phyloP scores from a whole-genome alignment of 2,329 filamentous ascomycete species.

The Anthostomella pinea region DNA sequence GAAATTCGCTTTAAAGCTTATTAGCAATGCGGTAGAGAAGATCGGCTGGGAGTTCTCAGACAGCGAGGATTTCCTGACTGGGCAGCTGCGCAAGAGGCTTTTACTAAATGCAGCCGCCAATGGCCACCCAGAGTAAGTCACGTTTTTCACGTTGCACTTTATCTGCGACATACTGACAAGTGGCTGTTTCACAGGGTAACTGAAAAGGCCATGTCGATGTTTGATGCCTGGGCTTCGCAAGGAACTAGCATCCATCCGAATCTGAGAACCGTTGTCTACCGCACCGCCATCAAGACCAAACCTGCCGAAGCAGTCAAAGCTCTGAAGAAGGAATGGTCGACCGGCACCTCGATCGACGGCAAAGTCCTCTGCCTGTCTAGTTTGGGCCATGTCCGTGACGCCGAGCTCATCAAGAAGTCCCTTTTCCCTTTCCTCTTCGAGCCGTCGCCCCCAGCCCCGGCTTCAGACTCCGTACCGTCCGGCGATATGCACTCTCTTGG shows the following conservation, averaged over 20 bases:
- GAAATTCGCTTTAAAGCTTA: conserved; percentile 74
- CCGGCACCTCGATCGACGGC: conserved; percentile 81
- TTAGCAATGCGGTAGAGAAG: conserved; percentile 70
- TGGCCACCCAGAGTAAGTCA: conserved; percentile 68
- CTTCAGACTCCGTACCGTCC: conserved; percentile 66
- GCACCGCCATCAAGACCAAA: conserved; percentile 68
- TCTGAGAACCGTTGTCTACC: conserved; percentile 77
- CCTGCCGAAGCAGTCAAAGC: conserved; percentile 67
- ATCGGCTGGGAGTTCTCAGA: conserved; percentile 83
- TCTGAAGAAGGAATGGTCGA: conserved; percentile 81
- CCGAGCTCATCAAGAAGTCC: conserved; percentile 62
- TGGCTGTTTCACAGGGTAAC: conserved; percentile 49
- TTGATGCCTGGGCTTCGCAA: conserved; percentile 73
- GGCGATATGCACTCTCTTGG: conserved; percentile 86
- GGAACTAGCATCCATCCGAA: conserved; percentile 73
- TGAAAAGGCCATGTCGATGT: conserved; percentile 73
- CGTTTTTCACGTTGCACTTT: too few relatives aligned
- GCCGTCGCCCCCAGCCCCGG: conserved; percentile 46
- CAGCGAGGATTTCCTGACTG: conserved; percentile 76
- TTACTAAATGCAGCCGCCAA: conserved; percentile 72
- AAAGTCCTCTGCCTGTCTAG: conserved; percentile 80
- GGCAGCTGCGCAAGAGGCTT: conserved; percentile 79
- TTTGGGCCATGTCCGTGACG: conserved; percentile 70
- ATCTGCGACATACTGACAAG: too few relatives aligned
- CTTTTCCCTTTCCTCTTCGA: conserved; percentile 78